These are phyloP conservation scores for Claviceps monticola DNA, from an alignment of 2,329 filamentous ascomycete species.

Conservation along the genomic window DNA sequence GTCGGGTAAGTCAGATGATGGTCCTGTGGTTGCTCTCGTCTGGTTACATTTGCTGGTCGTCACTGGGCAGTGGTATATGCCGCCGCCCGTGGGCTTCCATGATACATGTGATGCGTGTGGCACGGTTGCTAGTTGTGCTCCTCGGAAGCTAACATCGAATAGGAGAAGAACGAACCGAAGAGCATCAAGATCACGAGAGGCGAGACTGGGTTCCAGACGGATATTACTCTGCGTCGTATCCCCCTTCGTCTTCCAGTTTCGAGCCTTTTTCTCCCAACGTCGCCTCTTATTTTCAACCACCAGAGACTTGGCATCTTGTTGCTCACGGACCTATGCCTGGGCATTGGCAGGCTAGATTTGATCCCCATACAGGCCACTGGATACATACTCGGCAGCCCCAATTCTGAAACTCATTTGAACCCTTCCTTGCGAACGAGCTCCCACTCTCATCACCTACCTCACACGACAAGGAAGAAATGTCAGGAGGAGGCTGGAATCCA, in stretches of 20 bases:
- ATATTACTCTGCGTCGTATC: neutral
- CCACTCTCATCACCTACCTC: too few species aligned
- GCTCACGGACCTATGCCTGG: slow-evolving; percentile 18
- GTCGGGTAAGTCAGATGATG: slow-evolving; percentile 2
- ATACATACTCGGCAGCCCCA: slow-evolving; percentile 24
- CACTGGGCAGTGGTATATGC: neutral
- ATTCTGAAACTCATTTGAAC: slow-evolving; percentile 6
- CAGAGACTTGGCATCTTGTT: slow-evolving; percentile 16
- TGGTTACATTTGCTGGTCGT: neutral
- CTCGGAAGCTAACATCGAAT: neutral
- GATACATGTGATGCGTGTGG: neutral
- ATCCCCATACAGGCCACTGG: slow-evolving; percentile 17
- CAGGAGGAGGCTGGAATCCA: slow-evolving; percentile 25
- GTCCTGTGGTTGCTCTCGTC: slow-evolving; percentile 4
- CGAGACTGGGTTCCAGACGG: slow-evolving; percentile 1
- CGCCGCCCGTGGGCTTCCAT: neutral
- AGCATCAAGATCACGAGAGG: slow-evolving; percentile 4
- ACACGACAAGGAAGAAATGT: slow-evolving; percentile 13
- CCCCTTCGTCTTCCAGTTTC: neutral
- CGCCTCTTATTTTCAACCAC: slow-evolving; percentile 1
- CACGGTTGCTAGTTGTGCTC: neutral
- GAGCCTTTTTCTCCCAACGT: neutral
- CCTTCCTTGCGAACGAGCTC: neutral
- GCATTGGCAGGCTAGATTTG: slow-evolving; percentile 22
- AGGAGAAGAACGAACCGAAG: neutral